Evolutionary conservation across 2,329 filamentous ascomycete species (phyloP).

Genomic region (Myotisia sp.): DNA sequence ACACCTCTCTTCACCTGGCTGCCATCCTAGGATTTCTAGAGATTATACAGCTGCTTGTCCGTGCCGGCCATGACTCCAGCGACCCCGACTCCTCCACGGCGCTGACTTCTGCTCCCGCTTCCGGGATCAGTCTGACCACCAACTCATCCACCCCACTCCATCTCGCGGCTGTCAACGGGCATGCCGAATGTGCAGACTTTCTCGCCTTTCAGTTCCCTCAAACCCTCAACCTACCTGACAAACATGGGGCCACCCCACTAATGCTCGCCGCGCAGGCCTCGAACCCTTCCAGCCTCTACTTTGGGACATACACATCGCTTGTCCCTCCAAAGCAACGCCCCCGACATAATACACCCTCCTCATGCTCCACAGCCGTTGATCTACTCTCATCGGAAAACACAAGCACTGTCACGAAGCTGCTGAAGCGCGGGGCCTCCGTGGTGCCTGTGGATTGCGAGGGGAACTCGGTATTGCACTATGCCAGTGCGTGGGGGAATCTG

Average conservation of each 20-base stretch:
- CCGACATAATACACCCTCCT: slow-evolving; percentile 10
- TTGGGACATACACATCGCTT: slow-evolving; percentile 12
- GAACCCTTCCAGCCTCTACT: slow-evolving; percentile 12
- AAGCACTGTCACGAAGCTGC: slow-evolving; percentile 17
- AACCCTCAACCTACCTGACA: slow-evolving; percentile 52
- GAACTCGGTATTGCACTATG: slow-evolving; percentile 81
- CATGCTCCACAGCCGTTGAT: slow-evolving; percentile 14
- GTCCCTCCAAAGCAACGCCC: slow-evolving; percentile 14
- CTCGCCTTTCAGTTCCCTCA: slow-evolving; percentile 51
- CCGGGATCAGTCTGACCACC: slow-evolving; percentile 60
- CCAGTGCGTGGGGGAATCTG: slow-evolving; percentile 65
- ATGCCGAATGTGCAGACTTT: slow-evolving; percentile 59
- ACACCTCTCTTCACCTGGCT: slow-evolving; percentile 72
- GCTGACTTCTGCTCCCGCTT: slow-evolving; percentile 18
- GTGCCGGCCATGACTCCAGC: slow-evolving; percentile 59
- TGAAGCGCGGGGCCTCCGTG: slow-evolving; percentile 32
- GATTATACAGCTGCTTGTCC: slow-evolving; percentile 56
- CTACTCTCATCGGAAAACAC: slow-evolving; percentile 18
- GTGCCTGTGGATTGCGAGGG: slow-evolving; percentile 52
- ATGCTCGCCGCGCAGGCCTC: slow-evolving; percentile 29
- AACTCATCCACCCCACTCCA: slow-evolving; percentile 68
- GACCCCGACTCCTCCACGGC: slow-evolving; percentile 13
- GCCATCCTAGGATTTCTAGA: slow-evolving; percentile 55
- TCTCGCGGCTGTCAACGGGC: slow-evolving; percentile 55
- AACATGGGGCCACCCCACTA: slow-evolving; percentile 42